These are phyloP conservation scores for Pilasporangium apinafurcum DNA, from an alignment of 352 stramenopile genomes.

Conservation along the genomic window DNA sequence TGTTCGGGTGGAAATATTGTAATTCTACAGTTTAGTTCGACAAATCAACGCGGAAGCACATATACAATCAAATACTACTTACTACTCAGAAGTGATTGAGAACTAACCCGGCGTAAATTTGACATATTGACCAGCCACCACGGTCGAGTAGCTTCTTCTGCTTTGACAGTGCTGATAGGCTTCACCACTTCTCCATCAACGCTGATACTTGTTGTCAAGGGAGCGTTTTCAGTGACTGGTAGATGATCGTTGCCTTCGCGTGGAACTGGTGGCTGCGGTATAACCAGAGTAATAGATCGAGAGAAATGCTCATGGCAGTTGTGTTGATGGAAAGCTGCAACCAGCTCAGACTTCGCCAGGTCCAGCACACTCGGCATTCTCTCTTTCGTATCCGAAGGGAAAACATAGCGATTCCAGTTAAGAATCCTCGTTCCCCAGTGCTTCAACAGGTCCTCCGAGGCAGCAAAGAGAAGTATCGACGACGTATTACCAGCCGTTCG, in stretches of 20 bases:
- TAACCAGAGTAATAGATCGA: background rate
- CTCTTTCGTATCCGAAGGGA: conserved; percentile 10
- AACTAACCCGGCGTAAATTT: conserved; percentile 18
- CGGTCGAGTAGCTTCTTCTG: background rate
- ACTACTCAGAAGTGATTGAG: conserved; percentile 18
- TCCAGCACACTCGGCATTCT: conserved; percentile 7
- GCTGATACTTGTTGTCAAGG: background rate
- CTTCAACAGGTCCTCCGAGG: conserved; percentile 39
- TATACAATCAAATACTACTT: background rate
- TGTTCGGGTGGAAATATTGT: conserved; percentile 1
- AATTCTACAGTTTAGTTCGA: background rate
- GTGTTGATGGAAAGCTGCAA: conserved; percentile 2
- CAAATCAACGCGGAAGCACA: no score
- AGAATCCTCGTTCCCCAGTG: conserved; percentile 45
- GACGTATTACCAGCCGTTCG: background rate
- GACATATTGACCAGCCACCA: conserved; percentile 8
- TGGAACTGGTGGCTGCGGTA: conserved; percentile 10
- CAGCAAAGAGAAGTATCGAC: conserved; percentile 44
- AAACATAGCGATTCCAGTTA: conserved; percentile 74
- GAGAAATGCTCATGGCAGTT: background rate
- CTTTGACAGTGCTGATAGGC: background rate
- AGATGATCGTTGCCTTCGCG: background rate
- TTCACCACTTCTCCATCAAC: background rate
- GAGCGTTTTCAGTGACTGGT: background rate
- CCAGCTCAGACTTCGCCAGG: background rate